Percentiles rank a stretch among this genome's conserved stretches.
These are phyloP conservation scores for Oryza glumipatula DNA, from an alignment of 176 grass and related monocot species.

Conservation along the genomic window DNA sequence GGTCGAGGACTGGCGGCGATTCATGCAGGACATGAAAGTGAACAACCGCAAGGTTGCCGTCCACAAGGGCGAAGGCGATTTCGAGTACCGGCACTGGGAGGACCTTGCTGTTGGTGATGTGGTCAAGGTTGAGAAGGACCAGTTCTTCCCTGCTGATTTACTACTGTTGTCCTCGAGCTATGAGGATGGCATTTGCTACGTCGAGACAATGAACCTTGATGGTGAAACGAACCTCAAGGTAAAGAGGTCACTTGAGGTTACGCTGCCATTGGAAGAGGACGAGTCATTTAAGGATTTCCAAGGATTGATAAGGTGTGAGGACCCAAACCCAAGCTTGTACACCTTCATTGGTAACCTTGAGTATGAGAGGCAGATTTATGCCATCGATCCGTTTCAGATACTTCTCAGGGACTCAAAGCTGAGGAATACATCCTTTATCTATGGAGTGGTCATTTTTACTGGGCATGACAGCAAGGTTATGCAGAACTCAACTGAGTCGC, in stretches of 20 bases:
- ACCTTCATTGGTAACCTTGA: slow-evolving; percentile 92
- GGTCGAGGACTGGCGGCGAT: slow-evolving; percentile 91
- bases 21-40: slow-evolving; percentile 97
- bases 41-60: slow-evolving; percentile 76
- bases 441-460: slow-evolving; percentile 88
- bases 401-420: slow-evolving; percentile 97
- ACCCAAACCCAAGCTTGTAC: slow-evolving; percentile 93
- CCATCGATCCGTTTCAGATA: slow-evolving; percentile 85
- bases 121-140: slow-evolving; percentile 93
- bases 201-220: slow-evolving; percentile 99
- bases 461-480: slow-evolving; percentile 98
- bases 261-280: slow-evolving; percentile 77
- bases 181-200: slow-evolving; percentile 97
- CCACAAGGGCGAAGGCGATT: slow-evolving; percentile 67
- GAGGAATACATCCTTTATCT: slow-evolving; percentile 90
- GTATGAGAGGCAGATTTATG: slow-evolving; percentile 82
- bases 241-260: slow-evolving; percentile 90
- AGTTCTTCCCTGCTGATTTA: slow-evolving; percentile 95
- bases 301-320: slow-evolving; percentile 79
- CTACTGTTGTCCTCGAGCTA: slow-evolving; percentile 85
- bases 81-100: slow-evolving; percentile 72
- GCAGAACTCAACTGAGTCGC: slow-evolving; percentile 92
- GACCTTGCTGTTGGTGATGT: slow-evolving; percentile 86
- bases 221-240: slow-evolving; percentile 98
- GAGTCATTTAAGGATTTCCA: slow-evolving; percentile 75